Evolutionary conservation across 106 monocot genomes (phyloP).

Genomic region (Platanthera zijinensis): DNA sequence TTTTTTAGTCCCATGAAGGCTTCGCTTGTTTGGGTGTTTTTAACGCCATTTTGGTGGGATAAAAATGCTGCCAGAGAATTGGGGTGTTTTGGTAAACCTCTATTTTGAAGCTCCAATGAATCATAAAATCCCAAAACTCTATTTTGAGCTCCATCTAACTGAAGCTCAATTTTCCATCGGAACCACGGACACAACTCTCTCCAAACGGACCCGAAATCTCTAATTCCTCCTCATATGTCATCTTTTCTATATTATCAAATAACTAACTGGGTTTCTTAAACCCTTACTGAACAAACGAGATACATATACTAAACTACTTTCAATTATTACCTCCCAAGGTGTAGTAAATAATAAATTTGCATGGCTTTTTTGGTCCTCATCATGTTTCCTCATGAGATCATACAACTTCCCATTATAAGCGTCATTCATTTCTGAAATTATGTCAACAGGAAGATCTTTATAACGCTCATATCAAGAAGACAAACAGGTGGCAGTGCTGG

Average conservation of each 20-base stretch:
- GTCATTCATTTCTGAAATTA: constrained; percentile 72
- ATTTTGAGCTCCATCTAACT: too few species aligned
- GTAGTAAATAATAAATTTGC: neutral
- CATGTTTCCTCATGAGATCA: constrained; percentile 28
- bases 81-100: too few species aligned
- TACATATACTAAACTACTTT: neutral
- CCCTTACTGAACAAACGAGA: neutral
- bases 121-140: too few species aligned
- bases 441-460: constrained; percentile 83
- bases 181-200: too few species aligned
- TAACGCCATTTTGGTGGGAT: too few species aligned
- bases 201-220: neutral
- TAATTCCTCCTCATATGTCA: neutral
- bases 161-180: too few species aligned
- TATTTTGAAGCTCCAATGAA: too few species aligned
- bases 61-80: too few species aligned
- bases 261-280: neutral
- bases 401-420: constrained; percentile 63
- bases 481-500: constrained; percentile 46
- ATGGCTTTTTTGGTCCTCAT: constrained; percentile 8
- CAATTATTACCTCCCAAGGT: neutral
- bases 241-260: neutral
- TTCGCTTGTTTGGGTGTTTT: too few species aligned
- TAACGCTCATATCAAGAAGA: constrained; percentile 61
- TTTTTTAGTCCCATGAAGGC: neutral